A percentile compares a stretch with the other conserved stretches of the same genome.
phyloP scores from a whole-genome alignment of 148 eudicot genomes.

The Silene latifolia region DNA sequence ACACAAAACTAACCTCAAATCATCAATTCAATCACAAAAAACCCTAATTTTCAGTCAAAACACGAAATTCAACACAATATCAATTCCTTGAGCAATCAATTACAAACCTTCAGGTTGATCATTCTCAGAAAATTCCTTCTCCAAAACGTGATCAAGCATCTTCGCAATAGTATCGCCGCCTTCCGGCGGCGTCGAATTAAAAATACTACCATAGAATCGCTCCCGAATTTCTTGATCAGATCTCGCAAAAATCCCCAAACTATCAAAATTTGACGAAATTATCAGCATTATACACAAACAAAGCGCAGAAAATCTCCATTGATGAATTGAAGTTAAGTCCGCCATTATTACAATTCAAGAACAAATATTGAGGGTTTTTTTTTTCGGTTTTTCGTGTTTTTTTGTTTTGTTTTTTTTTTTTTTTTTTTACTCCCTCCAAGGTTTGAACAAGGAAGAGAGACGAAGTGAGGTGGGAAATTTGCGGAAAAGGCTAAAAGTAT shows the following conservation, averaged over 20 bases:
- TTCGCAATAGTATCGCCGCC: slow-evolving; percentile 72
- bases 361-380: neutral
- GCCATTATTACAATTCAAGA: slow-evolving; percentile 16
- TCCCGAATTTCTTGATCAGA: slow-evolving; percentile 78
- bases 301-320: slow-evolving; percentile 19
- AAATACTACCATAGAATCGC: slow-evolving; percentile 62
- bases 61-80: neutral
- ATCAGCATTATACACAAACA: slow-evolving; percentile 26
- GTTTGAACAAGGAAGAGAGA: neutral
- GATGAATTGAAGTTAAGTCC: slow-evolving; percentile 12
- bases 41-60: slow-evolving; percentile 9
- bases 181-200: slow-evolving; percentile 59
- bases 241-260: slow-evolving; percentile 40
- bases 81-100: neutral
- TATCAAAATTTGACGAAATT: slow-evolving; percentile 23
- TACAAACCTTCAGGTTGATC: slow-evolving; percentile 70
- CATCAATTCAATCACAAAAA: neutral
- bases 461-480: neutral
- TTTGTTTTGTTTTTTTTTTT: too few relatives aligned
- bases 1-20: slow-evolving; percentile 10
- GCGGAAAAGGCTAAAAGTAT: neutral
- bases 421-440: neutral
- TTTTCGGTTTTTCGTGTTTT: neutral
- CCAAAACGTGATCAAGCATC: slow-evolving; percentile 80
- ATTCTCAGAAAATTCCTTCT: slow-evolving; percentile 85